phyloP scores from a whole-genome alignment of 306 rosid species.

The Luffa acutangula region DNA sequence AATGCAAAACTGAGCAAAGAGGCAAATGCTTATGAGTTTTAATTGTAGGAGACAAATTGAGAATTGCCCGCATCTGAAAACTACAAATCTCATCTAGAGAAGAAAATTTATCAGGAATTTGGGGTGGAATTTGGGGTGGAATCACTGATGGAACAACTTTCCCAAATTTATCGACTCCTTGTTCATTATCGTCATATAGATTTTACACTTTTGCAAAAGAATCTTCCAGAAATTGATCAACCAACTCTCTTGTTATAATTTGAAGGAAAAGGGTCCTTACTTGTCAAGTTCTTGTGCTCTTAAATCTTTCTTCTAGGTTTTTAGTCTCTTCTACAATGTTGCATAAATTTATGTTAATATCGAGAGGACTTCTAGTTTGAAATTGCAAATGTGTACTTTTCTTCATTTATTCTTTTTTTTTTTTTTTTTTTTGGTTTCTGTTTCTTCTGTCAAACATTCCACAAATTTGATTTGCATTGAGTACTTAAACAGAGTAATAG shows the following conservation, averaged over 20 bases:
- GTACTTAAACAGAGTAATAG: background rate
- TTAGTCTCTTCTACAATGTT: background rate
- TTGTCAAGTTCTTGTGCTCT: background rate
- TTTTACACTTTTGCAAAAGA: no score
- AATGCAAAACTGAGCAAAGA: no score
- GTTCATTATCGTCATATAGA: no score
- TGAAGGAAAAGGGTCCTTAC: background rate
- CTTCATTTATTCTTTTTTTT: background rate
- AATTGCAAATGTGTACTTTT: background rate
- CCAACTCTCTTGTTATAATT: background rate
- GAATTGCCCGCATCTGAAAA: no score
- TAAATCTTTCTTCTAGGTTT: background rate
- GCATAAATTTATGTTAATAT: background rate
- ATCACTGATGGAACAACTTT: no score
- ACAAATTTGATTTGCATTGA: background rate
- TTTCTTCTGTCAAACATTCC: background rate
- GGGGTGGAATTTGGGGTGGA: no score
- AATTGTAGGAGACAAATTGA: no score
- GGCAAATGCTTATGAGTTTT: no score
- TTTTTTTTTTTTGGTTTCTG: background rate
- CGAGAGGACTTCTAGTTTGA: background rate
- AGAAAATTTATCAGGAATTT: no score
- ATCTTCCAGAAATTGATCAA: no score
- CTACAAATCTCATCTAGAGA: no score
- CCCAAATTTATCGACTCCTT: no score